Conservation (phyloP, 805 yeast genomes). For the Myxozyma kluyveri region DNA sequence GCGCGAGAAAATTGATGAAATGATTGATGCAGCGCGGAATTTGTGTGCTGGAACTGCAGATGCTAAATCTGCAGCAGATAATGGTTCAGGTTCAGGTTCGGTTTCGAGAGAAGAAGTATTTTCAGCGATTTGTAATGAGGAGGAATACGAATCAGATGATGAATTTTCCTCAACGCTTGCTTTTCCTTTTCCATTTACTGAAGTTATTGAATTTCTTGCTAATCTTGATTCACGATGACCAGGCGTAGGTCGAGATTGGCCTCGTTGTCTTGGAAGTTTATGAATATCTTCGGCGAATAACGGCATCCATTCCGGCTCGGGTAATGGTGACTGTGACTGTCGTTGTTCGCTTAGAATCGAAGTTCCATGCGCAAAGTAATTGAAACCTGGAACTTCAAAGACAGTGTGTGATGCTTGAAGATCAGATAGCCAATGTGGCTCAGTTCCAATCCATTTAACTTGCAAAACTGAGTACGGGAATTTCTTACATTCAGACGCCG, state of each 20-base stretch:
- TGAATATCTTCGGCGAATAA: conserved; percentile 47
- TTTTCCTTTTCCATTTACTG: no score
- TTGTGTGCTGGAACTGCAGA: background rate
- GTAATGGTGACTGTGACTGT: no score
- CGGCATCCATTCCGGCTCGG: conserved; percentile 44
- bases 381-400: conserved; percentile 45
- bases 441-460: conserved; percentile 45
- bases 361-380: conserved; percentile 41
- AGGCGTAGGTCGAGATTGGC: no score
- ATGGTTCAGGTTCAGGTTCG: conserved; percentile 16
- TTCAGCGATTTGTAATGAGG: conserved; percentile 14
- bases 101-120: conserved; percentile 24
- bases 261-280: conserved; percentile 48
- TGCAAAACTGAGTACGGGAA: conserved; percentile 54
- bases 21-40: conserved; percentile 12
- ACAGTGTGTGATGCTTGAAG: conserved; percentile 50
- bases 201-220: no score
- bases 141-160: conserved; percentile 8
- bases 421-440: conserved; percentile 42
- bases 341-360: conserved; percentile 36
- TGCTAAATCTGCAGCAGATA: background rate
- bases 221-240: no score
- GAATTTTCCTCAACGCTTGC: no score
- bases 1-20: conserved; percentile 11
- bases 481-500: conserved; percentile 4